Base-by-base conservation (phyloP, 306 rosid genomes). In the Quercus alba region DNA sequence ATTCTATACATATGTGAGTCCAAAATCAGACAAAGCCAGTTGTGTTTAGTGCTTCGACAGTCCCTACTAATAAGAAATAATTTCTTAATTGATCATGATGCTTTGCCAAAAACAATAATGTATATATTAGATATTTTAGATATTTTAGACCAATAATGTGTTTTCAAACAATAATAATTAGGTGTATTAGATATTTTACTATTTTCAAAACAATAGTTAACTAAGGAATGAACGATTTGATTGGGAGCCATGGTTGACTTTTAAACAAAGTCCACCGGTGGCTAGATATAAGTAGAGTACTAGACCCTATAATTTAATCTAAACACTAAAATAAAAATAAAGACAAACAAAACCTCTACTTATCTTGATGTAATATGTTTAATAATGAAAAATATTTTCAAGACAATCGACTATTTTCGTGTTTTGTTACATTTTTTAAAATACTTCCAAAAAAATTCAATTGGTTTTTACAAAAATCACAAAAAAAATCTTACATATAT, bases 31-130 rank as follows among this genome's bases (percentile, higher is more conserved):
- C 46, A 77, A 80, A 68, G 26, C 82, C 49, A 80, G 81, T 55
- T 77, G 79, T 77, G 75, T 83, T 62, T 77, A 81, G 78, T 83
- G 56, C 77, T 14, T 56, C 9, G 28, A 76, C 82, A 78, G 82
- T 56, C 70, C 26, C 18, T 59, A 5, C n/a, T 6, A 3, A 14
- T 5, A 64, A 30, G 1, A 15, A 15, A 4, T 67, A 35, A 35
- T 67, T 67, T 33, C 51, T 35, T 18, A 67, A 33, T 64, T 19
- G 26, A 67, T 35, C 52, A 19, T 67, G 72, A 35, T 67, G 72
- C 51, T 8, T 19, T 12, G 26, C 10, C 8, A 30, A 67, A 17
- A 15, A 15, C 10, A 3, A 33, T 66, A n/a, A 4, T 12, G 4
- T 0, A 7, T 9, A 0, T 11, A 61, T 4, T 28, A 12, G 0